phyloP scores from a whole-genome alignment of 768 basidiomycete species.

The Phaffia tasmanica region DNA sequence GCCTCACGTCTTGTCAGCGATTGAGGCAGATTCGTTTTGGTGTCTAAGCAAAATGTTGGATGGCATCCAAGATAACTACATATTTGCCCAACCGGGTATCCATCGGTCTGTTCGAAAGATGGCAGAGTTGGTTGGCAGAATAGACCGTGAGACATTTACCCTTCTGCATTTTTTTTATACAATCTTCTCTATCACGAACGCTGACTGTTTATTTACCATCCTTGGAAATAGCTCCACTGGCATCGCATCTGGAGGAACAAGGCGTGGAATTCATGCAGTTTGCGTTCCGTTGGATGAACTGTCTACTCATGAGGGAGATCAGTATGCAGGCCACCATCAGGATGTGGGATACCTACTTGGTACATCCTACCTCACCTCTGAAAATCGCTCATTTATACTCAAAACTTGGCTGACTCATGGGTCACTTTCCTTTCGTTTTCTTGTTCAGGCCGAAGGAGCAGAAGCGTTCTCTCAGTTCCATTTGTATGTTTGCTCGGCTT shows the following conservation, averaged over 20 bases:
- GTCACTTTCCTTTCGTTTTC: background rate
- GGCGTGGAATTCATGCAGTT: constrained; percentile 99
- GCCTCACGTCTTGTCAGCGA: constrained; percentile 57
- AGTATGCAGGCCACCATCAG: constrained; percentile 91
- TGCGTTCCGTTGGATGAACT: constrained; percentile 99
- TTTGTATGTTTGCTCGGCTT: constrained; percentile 93
- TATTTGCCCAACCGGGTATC: constrained; percentile 90
- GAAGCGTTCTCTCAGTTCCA: constrained; percentile 99
- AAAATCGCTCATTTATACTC: background rate
- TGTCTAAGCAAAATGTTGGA: constrained; percentile 88
- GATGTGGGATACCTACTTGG: constrained; percentile 99
- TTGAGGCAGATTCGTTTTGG: constrained; percentile 98
- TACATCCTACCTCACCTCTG: constrained; percentile 34
- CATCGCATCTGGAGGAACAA: constrained; percentile 71
- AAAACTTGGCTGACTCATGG: background rate
- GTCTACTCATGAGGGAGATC: constrained; percentile 93
- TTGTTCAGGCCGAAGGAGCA: constrained; percentile 76
- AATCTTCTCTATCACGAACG: background rate
- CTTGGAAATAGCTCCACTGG: constrained; percentile 56
- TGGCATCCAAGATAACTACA: constrained; percentile 98
- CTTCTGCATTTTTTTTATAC: background rate
- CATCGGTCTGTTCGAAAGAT: constrained; percentile 85
- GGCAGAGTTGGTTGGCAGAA: constrained; percentile 65
- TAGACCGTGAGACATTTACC: constrained; percentile 34
- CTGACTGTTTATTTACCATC: background rate